phyloP scores from a whole-genome alignment of 2,329 filamentous ascomycete genomes.

The Pseudohalonectria lignicola region DNA sequence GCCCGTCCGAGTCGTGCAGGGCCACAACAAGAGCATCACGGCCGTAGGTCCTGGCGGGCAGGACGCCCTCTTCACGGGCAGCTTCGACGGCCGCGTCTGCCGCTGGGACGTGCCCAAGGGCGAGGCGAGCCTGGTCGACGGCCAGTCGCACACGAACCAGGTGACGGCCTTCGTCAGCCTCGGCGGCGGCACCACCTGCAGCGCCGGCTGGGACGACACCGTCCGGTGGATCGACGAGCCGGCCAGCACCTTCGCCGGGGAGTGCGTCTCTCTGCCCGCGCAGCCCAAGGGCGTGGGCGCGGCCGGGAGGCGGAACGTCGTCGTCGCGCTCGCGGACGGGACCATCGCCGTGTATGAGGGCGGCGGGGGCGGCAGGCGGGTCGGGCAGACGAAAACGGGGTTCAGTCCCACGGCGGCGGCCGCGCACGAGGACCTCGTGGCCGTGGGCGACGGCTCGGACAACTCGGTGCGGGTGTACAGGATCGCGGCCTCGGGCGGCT shows the following conservation, averaged over 20 bases:
- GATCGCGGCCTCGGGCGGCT: slow-evolving; percentile 38
- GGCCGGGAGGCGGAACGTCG: slow-evolving; percentile 33
- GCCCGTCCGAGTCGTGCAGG: slow-evolving; percentile 64
- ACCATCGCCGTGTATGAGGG: slow-evolving; percentile 45
- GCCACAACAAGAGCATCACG: slow-evolving; percentile 87
- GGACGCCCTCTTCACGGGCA: slow-evolving; percentile 71
- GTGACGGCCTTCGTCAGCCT: slow-evolving; percentile 61
- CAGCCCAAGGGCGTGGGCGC: slow-evolving; percentile 70
- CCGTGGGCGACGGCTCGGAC: slow-evolving; percentile 60
- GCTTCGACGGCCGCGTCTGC: slow-evolving; percentile 80
- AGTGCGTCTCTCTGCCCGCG: slow-evolving; percentile 54
- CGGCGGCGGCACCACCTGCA: slow-evolving; percentile 56
- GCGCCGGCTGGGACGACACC: slow-evolving; percentile 89
- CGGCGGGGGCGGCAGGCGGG: slow-evolving; percentile 41
- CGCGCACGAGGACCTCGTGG: slow-evolving; percentile 55
- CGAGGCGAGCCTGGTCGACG: slow-evolving; percentile 59
- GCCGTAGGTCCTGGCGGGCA: slow-evolving; percentile 51
- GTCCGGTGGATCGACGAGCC: slow-evolving; percentile 68
- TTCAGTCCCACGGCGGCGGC: slow-evolving; percentile 63
- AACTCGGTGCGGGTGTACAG: slow-evolving; percentile 69
- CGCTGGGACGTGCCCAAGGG: slow-evolving; percentile 72
- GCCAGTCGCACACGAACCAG: slow-evolving; percentile 76
- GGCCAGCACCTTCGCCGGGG: slow-evolving; percentile 64
- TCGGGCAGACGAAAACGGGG: slow-evolving; percentile 44
- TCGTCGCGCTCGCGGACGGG: slow-evolving; percentile 45